Evolutionary conservation across 83 land plant genomes (phyloP), one percentile per base, ranked within the genome.

Genomic region (Larix sibirica): DNA sequence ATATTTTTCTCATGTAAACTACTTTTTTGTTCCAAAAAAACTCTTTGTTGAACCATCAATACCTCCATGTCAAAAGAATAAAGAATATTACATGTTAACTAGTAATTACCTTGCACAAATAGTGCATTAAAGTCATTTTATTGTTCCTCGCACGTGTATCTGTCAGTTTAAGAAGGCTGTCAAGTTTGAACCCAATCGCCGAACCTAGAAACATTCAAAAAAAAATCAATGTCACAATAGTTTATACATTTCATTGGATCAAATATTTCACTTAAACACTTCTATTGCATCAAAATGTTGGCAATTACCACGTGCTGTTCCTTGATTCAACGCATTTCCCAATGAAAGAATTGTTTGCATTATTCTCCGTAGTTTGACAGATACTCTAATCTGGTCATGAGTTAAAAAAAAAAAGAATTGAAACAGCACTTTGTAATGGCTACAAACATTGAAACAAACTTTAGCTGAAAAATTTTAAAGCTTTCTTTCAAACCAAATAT

Each of bases 71-170:
- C 60, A 18, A 10, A 56, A 23, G 18, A 60, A 79, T n/a, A 44
- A 23, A 42, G 2, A 38, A 74, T 0, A 38, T 14, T 47, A 76
- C 21, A 61, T 73, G 17, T 23, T 6, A 24, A 47, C 16, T 63
- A 12, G 14, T 10, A 54, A 54, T 54, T 54, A 98, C 99, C 98
- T 98, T 98, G 89, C 99, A 98, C 75, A 98, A 69, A 81, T 98
- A 98, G 86, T 98, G 99, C 97, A 98, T 95, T 23, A 98, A 87
- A n/a, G 99, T 98, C 96, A 96, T 96, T 86, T 94, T 98, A 84
- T 89, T 95, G 90, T 98, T 95, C 85, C 94, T 91, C 44, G 99
- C 99, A 87, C 99, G 99, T 56, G 99, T 98, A 62, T 98, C 99
- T 50, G 99, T 91, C 62, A 98, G 89, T 80, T 98, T 98, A 42